A percentile compares a stretch with the other conserved stretches of the same genome.
These are phyloP conservation scores for Penicillium sp. DNA, from an alignment of 2,329 filamentous ascomycete genomes.

Conservation along the genomic window DNA sequence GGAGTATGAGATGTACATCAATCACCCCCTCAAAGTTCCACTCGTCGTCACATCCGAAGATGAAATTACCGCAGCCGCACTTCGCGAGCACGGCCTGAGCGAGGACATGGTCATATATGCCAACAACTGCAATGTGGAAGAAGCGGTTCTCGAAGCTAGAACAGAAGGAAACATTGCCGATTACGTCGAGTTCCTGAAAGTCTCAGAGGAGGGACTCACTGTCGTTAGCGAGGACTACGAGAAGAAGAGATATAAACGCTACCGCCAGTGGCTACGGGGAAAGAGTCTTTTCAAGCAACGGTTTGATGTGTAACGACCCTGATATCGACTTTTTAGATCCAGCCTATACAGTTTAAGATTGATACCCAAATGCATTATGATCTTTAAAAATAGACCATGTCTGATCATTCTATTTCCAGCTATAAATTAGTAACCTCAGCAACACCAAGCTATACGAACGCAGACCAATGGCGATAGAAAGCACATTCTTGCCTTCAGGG, in stretches of 20 bases:
- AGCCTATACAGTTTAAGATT: slow-evolving; percentile 7
- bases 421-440: neutral
- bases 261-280: slow-evolving; percentile 87
- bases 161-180: slow-evolving; percentile 64
- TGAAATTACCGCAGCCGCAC: slow-evolving; percentile 32
- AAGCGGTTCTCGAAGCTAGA: slow-evolving; percentile 41
- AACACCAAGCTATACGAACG: neutral
- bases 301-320: slow-evolving; percentile 39
- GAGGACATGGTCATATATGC: slow-evolving; percentile 77
- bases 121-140: slow-evolving; percentile 61
- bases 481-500: slow-evolving; percentile 12
- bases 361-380: slow-evolving; percentile 18
- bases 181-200: slow-evolving; percentile 70
- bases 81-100: slow-evolving; percentile 41
- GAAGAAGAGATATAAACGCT: slow-evolving; percentile 96
- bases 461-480: neutral
- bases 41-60: slow-evolving; percentile 52
- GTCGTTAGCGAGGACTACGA: slow-evolving; percentile 79
- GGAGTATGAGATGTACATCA: slow-evolving; percentile 85
- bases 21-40: slow-evolving; percentile 81
- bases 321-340: neutral
- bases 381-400: neutral
- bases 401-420: neutral
- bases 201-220: slow-evolving; percentile 77
- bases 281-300: slow-evolving; percentile 96